Evolutionary conservation across 371 early-diverging fungal species (phyloP), one percentile per base, ranked within the genome.

Genomic region (Gilbertella persicaria): DNA sequence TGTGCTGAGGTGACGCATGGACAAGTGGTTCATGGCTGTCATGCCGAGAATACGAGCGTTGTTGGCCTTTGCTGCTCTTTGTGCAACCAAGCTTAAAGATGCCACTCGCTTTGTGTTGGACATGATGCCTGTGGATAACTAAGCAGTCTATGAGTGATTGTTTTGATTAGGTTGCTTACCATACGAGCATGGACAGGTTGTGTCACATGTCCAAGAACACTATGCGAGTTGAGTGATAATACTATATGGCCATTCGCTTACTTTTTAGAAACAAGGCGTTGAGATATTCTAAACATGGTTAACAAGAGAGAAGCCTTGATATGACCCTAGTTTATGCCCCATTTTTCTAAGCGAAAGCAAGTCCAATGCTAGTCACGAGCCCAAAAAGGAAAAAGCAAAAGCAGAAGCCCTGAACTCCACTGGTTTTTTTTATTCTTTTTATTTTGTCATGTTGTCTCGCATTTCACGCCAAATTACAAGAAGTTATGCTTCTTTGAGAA

Each of bases 51-150:
- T 37, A 25, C 60, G 59, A 20, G 49, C 37, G 2, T 59, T 38
- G 21, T 64, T 49, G 2, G 21, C 25, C 39, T 59, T 59, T 5
- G 42, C 29, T 8, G 60, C 53, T 40, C 45, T 60, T 41, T 60
- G 46, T 37, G 65, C 53, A 35, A 56, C 36, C 2, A 53, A 12
- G 12, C 50, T 53, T 23, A 60, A 60, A 23, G 55, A 43, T 20
- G 59, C 55, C 12, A 54, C 10, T 29, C 40, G 30, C 19, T 19
- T 55, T n/a, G 35, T 13, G 17, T 26, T 25, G 19, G 42, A 23
- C 41, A 62, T 28, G 24, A 65, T 49, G 28, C 57, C 35, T n/a
- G 65, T 60, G 23, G 60, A 65, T 24, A 63, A 36, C 63, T 63
- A 12, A 6, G 2, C 3, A 2, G 13, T 33, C 8, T 10, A 9